Evolutionary conservation across 164 flowering plant species (phyloP), one percentile per base, ranked within the genome.

Genomic region (Berberis thunbergii): DNA sequence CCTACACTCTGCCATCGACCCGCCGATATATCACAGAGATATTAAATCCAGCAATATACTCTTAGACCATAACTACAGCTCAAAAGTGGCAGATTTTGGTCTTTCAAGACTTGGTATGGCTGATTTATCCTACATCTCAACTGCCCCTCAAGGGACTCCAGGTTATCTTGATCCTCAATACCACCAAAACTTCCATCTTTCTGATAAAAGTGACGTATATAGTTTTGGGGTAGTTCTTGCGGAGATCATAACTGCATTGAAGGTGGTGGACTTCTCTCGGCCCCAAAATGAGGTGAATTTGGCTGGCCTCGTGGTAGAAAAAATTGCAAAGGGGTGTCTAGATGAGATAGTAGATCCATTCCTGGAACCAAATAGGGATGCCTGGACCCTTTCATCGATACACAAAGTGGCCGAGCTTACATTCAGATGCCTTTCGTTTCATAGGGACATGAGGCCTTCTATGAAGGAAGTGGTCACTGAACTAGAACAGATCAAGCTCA

Each of bases 91-190:
- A 2, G 97, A 90, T 77, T 90, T 90, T 58, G 97, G 97, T 1
- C 83, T 90, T 2, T 90, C 95, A 0, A 78, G 95, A 41, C 64
- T 86, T 10, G 95, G 91, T 1, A 61, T 64, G 71, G 48, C 67
- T 0, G 92, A 83, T 52, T 55, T 66, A 1, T 90, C 97, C 41
- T 90, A 90, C 54, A 81, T 90, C 40, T 90, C 95, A 6, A 90
- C 97, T 0, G 86, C 91, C 12, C 97, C 97, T 0, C 97, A 88
- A 63, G 0, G 98, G 0, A 93, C 98, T 45, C 98, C 98, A 1
- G 98, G 97, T 1, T 93, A 93, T 59, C 71, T 93, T 1, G 98
- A 93, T 60, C 98, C 98, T 59, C 87, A 90, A 67, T 93, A 93
- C 69, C 98, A 93, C 63, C 96, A 90, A 63, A 69, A 80, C 60